Base-by-base conservation (phyloP, 2,329 filamentous ascomycete genomes). In the Botrytis medusae region DNA sequence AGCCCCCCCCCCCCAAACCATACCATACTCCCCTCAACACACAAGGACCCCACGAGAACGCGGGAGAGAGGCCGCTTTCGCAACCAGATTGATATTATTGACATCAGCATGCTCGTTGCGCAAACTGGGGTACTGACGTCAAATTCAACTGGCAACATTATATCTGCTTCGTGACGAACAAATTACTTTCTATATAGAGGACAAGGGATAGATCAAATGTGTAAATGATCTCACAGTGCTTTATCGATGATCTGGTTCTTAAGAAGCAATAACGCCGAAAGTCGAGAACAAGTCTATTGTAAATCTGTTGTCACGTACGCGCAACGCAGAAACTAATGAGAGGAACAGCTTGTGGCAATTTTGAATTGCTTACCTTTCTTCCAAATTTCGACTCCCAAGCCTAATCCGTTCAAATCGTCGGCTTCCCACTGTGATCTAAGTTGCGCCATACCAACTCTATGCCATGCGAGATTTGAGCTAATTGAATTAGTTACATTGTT, bases 51-150 rank as follows among this genome's bases (percentile, higher is more conserved):
- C 61, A 67, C 48, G 48, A 71, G 67, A 42, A 42, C 10, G 62
- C 40, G 70, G 62, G 54, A 57, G 54, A 44, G 25, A 63, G 62
- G 62, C 70, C 70, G 61, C 61, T 59, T 59, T 72, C 61, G 70
- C 61, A 57, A 42, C 29, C 60, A 67, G 48, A 46, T 71, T 42
- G 42, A 46, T 37, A 63, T 51, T 63, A 16, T n/a, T 51, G 44
- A 44, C 25, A 34, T 34, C 51, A 57, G 51, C 29, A 32, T 29
- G 29, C 51, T 29, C n/a, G n/a, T 42, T 72, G 25, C 40, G 48
- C n/a, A 40, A 48, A 60, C 61, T 54, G 25, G 42, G 16, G 14
- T 65, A 46, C 63, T 71, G 70, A 68, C 61, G 70, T 72, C 61
- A 72, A 72, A 40, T 34, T n/a, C 8, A 34, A 48, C 29, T 10